Percentiles rank a stretch among this genome's conserved stretches.
Conservation (phyloP, 2,329 filamentous ascomycete species). For the Arthrobotrys sphaeroides region DNA sequence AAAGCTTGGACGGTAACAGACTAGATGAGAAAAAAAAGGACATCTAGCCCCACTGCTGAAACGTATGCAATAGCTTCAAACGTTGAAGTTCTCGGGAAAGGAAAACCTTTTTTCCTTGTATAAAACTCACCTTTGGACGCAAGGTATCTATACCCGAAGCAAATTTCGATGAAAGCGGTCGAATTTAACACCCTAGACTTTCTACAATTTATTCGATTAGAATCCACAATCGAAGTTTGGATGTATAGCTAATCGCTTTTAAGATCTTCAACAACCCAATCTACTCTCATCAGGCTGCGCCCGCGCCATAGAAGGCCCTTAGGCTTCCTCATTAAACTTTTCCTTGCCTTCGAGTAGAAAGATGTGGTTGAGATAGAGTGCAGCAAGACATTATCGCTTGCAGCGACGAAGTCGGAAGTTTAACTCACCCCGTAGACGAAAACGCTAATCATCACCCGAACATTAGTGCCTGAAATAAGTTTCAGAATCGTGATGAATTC, state of each 20-base stretch:
- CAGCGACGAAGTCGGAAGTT: conserved; percentile 15
- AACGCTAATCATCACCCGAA: background rate
- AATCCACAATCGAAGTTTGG: conserved; percentile 23
- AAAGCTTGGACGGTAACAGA: conserved; percentile 51
- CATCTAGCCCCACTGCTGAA: conserved; percentile 37
- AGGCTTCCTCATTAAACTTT: conserved; percentile 45
- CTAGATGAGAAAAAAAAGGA: conserved; percentile 18
- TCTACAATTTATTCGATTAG: conserved; percentile 3
- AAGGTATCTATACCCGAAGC: conserved; percentile 13
- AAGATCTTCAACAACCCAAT: conserved; percentile 48
- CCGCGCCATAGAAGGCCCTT: background rate
- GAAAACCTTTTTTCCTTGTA: background rate
- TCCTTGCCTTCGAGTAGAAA: background rate
- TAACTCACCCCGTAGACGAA: conserved; percentile 14
- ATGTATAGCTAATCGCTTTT: background rate
- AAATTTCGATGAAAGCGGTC: conserved; percentile 29
- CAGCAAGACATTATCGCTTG: conserved; percentile 38
- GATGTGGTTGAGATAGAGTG: conserved; percentile 19
- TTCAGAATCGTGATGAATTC: too few species aligned
- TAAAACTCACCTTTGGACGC: conserved; percentile 4
- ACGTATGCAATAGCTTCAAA: conserved; percentile 2
- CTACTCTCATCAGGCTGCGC: conserved; percentile 9
- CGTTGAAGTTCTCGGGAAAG: background rate
- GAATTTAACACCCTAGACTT: background rate
- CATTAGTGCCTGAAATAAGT: background rate